Evolutionary conservation across 257 asterid species (phyloP), one percentile per base, ranked within the genome.

Genomic region (Penstemon barbatus): DNA sequence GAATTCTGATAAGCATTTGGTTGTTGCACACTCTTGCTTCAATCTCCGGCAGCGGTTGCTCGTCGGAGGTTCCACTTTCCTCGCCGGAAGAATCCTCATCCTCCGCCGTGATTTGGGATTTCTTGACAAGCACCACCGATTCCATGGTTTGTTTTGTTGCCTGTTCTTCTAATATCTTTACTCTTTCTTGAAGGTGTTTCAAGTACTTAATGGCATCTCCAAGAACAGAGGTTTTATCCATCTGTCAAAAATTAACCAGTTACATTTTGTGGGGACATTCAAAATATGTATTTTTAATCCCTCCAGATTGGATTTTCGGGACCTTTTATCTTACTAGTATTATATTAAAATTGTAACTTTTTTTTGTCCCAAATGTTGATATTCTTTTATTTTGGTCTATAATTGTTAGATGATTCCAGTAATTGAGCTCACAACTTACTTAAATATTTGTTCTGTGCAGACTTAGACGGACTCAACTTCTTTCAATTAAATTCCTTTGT

Each of bases 1-100:
- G 72, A 6, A 78, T 71, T 61, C 57, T 74, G 50, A 78, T 61
- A 43, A 74, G 63, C 18, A 71, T 68, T 57, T 74, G 51, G 12
- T 74, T 71, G 70, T 62, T 61, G 43, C 74, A 78, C 4, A 50
- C 64, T 68, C 61, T 55, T 4, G 63, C 80, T 48, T 78, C 80
- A 15, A 78, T 71, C 4, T 70, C 83, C 5, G 70, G 72, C 3
- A 25, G 11, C 41, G 57, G 43, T 42, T 55, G 45, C 46, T 40
- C 56, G 39, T 70, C 55, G 36, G 39, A 38, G 11, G 65, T 38
- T 8, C 65, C 41, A 40, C 5, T 60, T 18, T 57, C 41, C 63
- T 37, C 45, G 6, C 38, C 40, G 4, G 65, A 41, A 46, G 12
- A 46, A 46, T 12, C 52, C 12, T 6, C 18, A 49, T 52, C 71